A percentile compares a stretch with the other conserved stretches of the same genome.
Conservation (phyloP, 2,329 filamentous ascomycete species). For the Thielaviopsis populi region DNA sequence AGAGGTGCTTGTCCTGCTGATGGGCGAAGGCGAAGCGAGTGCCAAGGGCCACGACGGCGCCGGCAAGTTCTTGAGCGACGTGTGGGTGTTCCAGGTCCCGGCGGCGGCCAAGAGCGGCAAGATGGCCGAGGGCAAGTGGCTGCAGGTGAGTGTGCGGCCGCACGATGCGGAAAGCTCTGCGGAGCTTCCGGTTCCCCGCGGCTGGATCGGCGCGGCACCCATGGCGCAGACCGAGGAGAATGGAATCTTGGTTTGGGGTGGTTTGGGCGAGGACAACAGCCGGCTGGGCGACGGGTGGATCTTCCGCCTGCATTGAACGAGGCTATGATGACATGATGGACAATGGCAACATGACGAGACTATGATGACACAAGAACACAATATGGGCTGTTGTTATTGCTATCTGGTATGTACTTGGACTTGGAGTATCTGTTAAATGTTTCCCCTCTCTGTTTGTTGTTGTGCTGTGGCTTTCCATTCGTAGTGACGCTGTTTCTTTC, state of each 20-base stretch:
- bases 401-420: background rate
- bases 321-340: background rate
- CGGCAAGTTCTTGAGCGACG: slow-evolving; percentile 42
- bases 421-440: slow-evolving; percentile 16
- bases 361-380: background rate
- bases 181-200: slow-evolving; percentile 37
- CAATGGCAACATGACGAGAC: background rate
- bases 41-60: slow-evolving; percentile 34
- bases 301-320: slow-evolving; percentile 34
- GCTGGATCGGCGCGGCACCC: slow-evolving; percentile 41
- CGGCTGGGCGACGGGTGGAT: slow-evolving; percentile 50
- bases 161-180: slow-evolving; percentile 38
- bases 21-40: slow-evolving; percentile 41
- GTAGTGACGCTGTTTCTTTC: slow-evolving; percentile 5
- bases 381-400: background rate
- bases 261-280: slow-evolving; percentile 35
- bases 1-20: slow-evolving; percentile 46
- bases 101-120: slow-evolving; percentile 32
- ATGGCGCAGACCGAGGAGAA: slow-evolving; percentile 45
- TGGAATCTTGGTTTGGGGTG: slow-evolving; percentile 46
- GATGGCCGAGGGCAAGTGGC: slow-evolving; percentile 46
- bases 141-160: slow-evolving; percentile 31
- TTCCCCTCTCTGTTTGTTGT: slow-evolving; percentile 10
- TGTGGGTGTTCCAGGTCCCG: slow-evolving; percentile 49
- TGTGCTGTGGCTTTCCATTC: slow-evolving; percentile 10